Percentiles rank a stretch among this genome's conserved stretches.
phyloP scores from a whole-genome alignment of 345 rosid species.

The Physaria fendleri region DNA sequence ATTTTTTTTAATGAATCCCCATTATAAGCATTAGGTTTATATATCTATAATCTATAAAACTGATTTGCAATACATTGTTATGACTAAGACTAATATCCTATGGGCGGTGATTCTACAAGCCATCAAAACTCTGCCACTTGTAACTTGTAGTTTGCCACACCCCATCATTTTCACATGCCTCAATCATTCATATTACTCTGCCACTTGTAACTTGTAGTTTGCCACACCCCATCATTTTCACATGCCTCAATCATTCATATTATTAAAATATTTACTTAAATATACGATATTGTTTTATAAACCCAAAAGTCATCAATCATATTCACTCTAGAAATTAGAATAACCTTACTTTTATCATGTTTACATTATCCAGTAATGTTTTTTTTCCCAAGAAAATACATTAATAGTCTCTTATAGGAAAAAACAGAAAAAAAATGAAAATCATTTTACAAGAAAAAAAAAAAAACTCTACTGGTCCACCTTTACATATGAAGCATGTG shows the following conservation, averaged over 20 bases:
- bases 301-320: constrained; percentile 28
- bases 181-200: no score
- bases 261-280: background rate
- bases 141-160: constrained; percentile 7
- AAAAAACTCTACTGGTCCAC: background rate
- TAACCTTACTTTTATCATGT: constrained; percentile 6
- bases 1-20: no score
- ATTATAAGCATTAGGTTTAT: no score
- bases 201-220: constrained; percentile 18
- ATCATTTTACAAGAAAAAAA: background rate
- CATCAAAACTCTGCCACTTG: constrained; percentile 21
- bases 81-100: no score
- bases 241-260: background rate
- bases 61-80: no score
- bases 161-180: no score
- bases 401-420: background rate
- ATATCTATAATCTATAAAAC: no score
- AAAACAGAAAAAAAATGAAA: background rate
- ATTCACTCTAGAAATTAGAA: constrained; percentile 1
- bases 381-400: background rate
- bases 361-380: constrained; percentile 13
- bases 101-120: no score
- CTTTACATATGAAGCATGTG: constrained; percentile 12
- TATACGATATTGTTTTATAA: background rate
- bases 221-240: constrained; percentile 7